Conservation (phyloP, 768 basidiomycete genomes). For the Trametes sanguinea region DNA sequence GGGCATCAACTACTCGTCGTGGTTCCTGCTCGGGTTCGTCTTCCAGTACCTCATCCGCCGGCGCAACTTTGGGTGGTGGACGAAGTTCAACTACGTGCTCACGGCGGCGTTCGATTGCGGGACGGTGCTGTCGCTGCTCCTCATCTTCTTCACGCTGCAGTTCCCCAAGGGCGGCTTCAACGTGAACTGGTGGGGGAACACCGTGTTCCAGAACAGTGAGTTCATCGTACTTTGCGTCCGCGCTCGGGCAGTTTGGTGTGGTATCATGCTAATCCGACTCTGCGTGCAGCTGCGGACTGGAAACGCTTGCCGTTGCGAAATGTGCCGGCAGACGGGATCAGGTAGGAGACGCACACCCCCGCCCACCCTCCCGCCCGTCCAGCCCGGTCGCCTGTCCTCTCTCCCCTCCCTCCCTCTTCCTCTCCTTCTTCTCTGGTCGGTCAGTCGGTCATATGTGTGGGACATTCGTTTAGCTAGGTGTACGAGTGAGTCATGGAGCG, state of each 20-base stretch:
- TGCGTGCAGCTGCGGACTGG: slow-evolving; percentile 15
- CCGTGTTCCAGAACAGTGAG: slow-evolving; percentile 59
- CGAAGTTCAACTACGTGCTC: slow-evolving; percentile 88
- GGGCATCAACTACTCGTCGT: slow-evolving; percentile 94
- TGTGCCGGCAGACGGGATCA: slow-evolving; percentile 15
- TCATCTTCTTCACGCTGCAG: slow-evolving; percentile 81
- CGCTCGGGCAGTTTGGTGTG: background rate
- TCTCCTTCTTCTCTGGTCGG: background rate
- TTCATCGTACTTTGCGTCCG: slow-evolving; percentile 9
- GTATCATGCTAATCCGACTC: background rate
- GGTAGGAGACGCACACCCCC: slow-evolving; percentile 1
- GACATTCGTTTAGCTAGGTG: slow-evolving; percentile 21
- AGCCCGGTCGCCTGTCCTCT: background rate
- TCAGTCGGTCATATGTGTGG: slow-evolving; percentile 11
- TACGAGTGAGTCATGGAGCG: slow-evolving; percentile 5
- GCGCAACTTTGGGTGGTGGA: slow-evolving; percentile 85
- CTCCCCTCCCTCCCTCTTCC: background rate
- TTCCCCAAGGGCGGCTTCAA: slow-evolving; percentile 58
- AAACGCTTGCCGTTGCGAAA: slow-evolving; percentile 13
- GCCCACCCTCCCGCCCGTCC: background rate
- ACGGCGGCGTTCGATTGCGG: slow-evolving; percentile 80
- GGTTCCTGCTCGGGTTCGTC: slow-evolving; percentile 84
- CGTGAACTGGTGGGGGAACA: slow-evolving; percentile 78
- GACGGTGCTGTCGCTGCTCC: slow-evolving; percentile 64
- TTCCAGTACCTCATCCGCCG: slow-evolving; percentile 84